phyloP scores from a whole-genome alignment of 208 protist genomes.

The Acanthamoeba sp. region DNA sequence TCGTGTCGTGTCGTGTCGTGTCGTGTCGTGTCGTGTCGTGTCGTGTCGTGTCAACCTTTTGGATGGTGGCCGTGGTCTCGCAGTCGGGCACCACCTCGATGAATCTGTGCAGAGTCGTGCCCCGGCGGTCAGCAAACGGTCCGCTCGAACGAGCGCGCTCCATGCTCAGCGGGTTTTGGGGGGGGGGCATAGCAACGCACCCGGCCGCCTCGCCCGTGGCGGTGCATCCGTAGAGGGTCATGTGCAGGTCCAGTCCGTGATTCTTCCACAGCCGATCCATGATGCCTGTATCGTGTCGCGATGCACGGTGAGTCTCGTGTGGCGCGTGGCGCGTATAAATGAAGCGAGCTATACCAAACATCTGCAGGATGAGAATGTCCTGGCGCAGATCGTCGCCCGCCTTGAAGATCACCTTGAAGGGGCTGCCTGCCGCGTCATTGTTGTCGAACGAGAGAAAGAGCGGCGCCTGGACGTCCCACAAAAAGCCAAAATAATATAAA shows the following conservation, averaged over 20 bases:
- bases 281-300: not conserved
- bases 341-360: conserved; percentile 77
- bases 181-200: not conserved
- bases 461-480: conserved; percentile 73
- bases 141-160: too few species aligned
- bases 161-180: too few species aligned
- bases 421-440: conserved; percentile 73
- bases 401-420: conserved; percentile 87
- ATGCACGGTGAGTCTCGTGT: too few species aligned
- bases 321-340: conserved; percentile 75
- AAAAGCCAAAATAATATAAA: not conserved
- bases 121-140: too few species aligned
- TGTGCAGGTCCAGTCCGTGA: conserved; percentile 36
- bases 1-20: too few species aligned
- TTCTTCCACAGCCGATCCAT: conserved; percentile 55
- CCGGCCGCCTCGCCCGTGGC: not conserved
- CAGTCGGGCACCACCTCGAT: conserved; percentile 89
- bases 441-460: conserved; percentile 88
- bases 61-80: conserved; percentile 86
- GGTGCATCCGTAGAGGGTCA: conserved; percentile 40
- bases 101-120: conserved; percentile 83
- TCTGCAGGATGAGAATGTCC: conserved; percentile 89
- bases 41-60: conserved; percentile 75
- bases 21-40: too few species aligned
- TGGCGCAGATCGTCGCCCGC: conserved; percentile 91